Evolutionary conservation across 2,329 filamentous ascomycete genomes (phyloP).

Genomic region (Apiospora sp.): DNA sequence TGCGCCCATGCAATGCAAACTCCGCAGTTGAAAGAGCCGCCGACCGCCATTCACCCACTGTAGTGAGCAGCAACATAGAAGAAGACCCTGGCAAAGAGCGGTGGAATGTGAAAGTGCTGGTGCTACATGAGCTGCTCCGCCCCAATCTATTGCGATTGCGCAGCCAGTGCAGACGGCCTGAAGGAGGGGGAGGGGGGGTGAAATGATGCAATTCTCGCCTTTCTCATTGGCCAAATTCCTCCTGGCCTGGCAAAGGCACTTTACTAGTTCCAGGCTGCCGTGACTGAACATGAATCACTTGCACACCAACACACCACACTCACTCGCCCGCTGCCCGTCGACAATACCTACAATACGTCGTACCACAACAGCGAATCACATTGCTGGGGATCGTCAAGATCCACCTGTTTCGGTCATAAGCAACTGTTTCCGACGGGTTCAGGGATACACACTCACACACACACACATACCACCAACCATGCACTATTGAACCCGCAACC

Average conservation of each 20-base stretch:
- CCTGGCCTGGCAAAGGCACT: constrained; percentile 4
- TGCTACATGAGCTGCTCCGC: constrained; percentile 28
- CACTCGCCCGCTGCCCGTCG: neutral
- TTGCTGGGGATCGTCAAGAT: neutral
- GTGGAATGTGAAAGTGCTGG: constrained; percentile 23
- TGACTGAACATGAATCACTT: constrained; percentile 10
- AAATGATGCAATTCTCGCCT: neutral
- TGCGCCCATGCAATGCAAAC: constrained; percentile 15
- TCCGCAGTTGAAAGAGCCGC: constrained; percentile 19
- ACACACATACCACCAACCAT: neutral
- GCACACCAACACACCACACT: neutral
- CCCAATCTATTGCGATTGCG: constrained; percentile 24
- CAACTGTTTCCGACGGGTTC: neutral
- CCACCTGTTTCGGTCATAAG: constrained; percentile 16
- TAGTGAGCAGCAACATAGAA: constrained; percentile 27
- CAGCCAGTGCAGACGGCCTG: constrained; percentile 9
- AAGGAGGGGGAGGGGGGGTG: neutral
- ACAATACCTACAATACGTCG: neutral
- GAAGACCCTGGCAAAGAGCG: constrained; percentile 28
- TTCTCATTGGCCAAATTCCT: neutral
- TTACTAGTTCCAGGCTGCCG: constrained; percentile 18
- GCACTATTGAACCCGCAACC: constrained; percentile 10
- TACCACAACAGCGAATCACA: constrained; percentile 5
- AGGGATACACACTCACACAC: neutral
- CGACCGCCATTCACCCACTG: constrained; percentile 29